Base-by-base conservation (phyloP, 2,329 filamentous ascomycete genomes). In the Metarhizium brunneum region DNA sequence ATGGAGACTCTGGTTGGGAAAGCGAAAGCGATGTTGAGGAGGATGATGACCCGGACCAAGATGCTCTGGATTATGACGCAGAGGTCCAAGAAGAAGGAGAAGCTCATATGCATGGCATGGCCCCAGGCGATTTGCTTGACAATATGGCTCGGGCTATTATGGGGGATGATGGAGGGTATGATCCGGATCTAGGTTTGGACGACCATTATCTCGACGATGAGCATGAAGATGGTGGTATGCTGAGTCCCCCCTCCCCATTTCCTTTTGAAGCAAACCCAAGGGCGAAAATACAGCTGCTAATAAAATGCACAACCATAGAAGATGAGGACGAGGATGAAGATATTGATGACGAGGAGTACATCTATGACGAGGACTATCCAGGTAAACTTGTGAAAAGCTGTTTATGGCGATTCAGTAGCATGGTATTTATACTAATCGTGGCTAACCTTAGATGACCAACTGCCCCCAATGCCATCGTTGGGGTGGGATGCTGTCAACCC, bases 281-380 rank as follows among this genome's bases (percentile, higher is more conserved):
- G 3, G 14, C 20, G 3, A 16, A 6, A 42, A 35, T 56, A 7
- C n/a, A 13, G 18, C 18, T 29, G 5, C 56, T 53, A 20, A 57
- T 29, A 11, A 45, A 6, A 32, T 25, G 20, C 4, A 6, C n/a
- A 48, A 51, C 16, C 14, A 20, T 55, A 71, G 69, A 76, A 53
- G 75, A 76, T 45, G 79, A 81, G 6, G 80, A 83, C 4, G 88
- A 90, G 50, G 85, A 88, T 18, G 86, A 88, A 45, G 85, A 86
- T 47, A 80, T 87, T 61, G 85, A 85, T 48, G 87, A 90, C 52
- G 82, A 83, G 20, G 80, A 84, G 54, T 84, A 83, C 63, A 74
- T 81, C 57, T 85, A 83, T 58, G 81, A 84, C 57, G 80, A 82
- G 29, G 78, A 78, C 36, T 82, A 80, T 68, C 75, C 79, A 56